Base-by-base conservation (phyloP, 1,284 basidiomycete genomes). In the Cutaneotrichosporon mucoides region DNA sequence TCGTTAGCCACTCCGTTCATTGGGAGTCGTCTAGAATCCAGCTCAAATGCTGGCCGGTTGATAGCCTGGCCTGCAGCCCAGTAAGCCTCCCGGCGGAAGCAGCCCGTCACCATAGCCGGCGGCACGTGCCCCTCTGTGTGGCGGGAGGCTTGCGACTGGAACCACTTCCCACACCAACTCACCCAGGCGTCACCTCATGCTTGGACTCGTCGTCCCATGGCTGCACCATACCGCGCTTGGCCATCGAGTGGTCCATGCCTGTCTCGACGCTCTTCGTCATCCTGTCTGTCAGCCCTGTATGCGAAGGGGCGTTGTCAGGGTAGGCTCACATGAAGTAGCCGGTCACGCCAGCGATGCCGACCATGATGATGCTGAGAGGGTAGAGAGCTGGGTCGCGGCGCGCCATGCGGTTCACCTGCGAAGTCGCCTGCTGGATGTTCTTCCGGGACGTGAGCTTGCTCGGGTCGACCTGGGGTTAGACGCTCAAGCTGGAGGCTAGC, bases 361-460 rank as follows among this genome's bases (percentile, higher is more conserved):
- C 68, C 55, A 79, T 68, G 68, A 78, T 69, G 55, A 74, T 56
- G 53, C 66, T 57, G 44, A 79, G 60, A 6, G 77, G 77, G 70
- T 78, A 79, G 16, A 79, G 69, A 6, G 76, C 74, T 2, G 77
- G 77, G 63, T 79, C 77, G 37, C 73, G 68, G 63, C 76, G 74
- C 47, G 76, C 77, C 62, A 76, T 73, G 60, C 73, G 64, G 72
- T 78, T 78, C 64, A 78, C 73, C 34, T 68, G 66, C 36, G 66
- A 54, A 42, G 75, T 73, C 10, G 74, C 76, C 61, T 77, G 73
- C 48, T 67, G 60, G 53, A 73, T 54, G 65, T 75, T 72, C 33
- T 59, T 66, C 8, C 63, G 43, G 41, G 69, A 57, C 5, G 72
- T 65, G 56, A 78, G 71, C 61, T 67, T 66, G 70, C 70, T 62